A percentile compares a stretch with the other conserved stretches of the same genome.
Conservation (phyloP, 2,329 filamentous ascomycete species). For the Colletotrichum chlorophyti region DNA sequence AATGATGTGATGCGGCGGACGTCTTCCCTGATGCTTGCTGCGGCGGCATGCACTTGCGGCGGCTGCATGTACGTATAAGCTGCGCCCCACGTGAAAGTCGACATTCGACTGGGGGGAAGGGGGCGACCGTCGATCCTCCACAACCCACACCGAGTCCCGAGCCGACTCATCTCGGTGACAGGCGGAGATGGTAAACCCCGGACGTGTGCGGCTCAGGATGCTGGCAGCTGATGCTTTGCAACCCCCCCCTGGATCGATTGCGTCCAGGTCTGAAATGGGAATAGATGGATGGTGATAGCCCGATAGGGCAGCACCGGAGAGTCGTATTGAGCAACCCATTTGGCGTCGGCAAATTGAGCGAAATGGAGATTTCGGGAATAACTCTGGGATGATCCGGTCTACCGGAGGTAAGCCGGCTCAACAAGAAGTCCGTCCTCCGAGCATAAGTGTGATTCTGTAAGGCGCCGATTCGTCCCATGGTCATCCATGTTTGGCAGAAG, state of each 20-base stretch:
- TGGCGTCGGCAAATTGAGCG: background rate
- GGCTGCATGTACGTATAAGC: background rate
- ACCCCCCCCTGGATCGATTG: background rate
- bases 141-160: conserved; percentile 22
- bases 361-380: background rate
- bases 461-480: too few species aligned
- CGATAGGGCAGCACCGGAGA: background rate
- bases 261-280: background rate
- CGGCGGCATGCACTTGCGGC: background rate
- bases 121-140: conserved; percentile 26
- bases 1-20: conserved; percentile 1
- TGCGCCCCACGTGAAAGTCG: conserved; percentile 8
- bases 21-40: background rate
- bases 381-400: background rate
- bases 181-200: conserved; percentile 1
- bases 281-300: too few species aligned
- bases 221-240: too few species aligned
- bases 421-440: conserved; percentile 17
- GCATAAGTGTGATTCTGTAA: too few species aligned
- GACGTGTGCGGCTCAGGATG: conserved; percentile 11
- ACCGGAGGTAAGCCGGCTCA: conserved; percentile 23
- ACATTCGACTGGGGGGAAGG: background rate
- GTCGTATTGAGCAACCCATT: conserved; percentile 10
- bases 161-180: conserved; percentile 26
- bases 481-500: conserved; percentile 7